phyloP scores from a whole-genome alignment of 176 grass and related monocot genomes.

The Luzula sylvatica region DNA sequence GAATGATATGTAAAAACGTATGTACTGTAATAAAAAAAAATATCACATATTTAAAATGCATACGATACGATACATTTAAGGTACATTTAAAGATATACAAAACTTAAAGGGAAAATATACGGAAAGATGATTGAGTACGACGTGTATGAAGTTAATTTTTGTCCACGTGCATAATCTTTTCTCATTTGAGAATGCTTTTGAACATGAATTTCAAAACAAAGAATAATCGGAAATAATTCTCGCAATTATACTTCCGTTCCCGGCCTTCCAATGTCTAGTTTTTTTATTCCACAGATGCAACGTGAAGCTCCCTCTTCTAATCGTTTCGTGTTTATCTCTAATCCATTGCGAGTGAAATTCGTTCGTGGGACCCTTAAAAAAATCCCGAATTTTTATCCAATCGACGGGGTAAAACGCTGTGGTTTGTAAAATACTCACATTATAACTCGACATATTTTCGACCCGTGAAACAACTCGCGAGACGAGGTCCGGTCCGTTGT shows the following conservation, averaged over 20 bases:
- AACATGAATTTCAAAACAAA: slow-evolving; percentile 59
- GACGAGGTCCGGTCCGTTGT: slow-evolving; percentile 83
- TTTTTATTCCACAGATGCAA: slow-evolving; percentile 84
- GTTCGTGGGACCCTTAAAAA: slow-evolving; percentile 49
- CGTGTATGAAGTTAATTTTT: too few species aligned
- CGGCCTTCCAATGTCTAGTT: slow-evolving; percentile 37
- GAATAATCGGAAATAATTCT: slow-evolving; percentile 43
- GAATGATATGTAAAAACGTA: too few species aligned
- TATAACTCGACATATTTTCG: not conserved
- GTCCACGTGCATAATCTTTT: too few species aligned
- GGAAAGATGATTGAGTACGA: too few species aligned
- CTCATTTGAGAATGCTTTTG: not conserved
- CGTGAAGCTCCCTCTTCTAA: slow-evolving; percentile 41
- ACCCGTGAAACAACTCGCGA: slow-evolving; percentile 54
- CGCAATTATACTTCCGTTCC: slow-evolving; percentile 62
- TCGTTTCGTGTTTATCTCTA: slow-evolving; percentile 39
- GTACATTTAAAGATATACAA: too few species aligned
- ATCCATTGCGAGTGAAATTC: slow-evolving; percentile 32
- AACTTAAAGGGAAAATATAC: too few species aligned
- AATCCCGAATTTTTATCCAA: slow-evolving; percentile 55
- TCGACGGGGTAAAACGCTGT: slow-evolving; percentile 69
- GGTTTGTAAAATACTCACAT: slow-evolving; percentile 50
- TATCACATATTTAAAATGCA: too few species aligned
- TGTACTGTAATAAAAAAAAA: too few species aligned
- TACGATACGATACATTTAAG: too few species aligned